Conservation (phyloP, 805 yeast species). For the Pichia cabralensis region DNA sequence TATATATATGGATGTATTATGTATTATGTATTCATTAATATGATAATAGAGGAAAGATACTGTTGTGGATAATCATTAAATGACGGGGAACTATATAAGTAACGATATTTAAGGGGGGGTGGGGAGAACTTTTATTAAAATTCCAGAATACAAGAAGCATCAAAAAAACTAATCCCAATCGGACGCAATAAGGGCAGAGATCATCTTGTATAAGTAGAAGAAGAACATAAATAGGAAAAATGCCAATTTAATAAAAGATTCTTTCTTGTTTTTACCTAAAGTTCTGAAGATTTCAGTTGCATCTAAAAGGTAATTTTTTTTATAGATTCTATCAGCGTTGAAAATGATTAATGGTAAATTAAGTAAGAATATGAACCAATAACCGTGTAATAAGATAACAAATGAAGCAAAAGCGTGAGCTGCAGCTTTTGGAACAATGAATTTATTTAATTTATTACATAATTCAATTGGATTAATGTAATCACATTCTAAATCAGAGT, state of each 20-base stretch:
- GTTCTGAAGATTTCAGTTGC: conserved; percentile 98
- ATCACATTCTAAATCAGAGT: conserved; percentile 90
- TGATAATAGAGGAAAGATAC: too few relatives aligned
- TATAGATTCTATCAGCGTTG: conserved; percentile 70
- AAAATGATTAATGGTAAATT: conserved; percentile 77
- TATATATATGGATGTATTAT: too few relatives aligned
- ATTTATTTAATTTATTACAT: conserved; percentile 84
- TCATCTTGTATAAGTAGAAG: conserved; percentile 93
- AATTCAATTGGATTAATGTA: conserved; percentile 96
- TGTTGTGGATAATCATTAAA: too few relatives aligned
- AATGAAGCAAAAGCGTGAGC: conserved; percentile 64
- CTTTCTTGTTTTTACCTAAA: conserved; percentile 84
- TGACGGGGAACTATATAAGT: too few relatives aligned
- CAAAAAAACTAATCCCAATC: too few relatives aligned
- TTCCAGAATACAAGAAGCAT: too few relatives aligned
- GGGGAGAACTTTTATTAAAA: too few relatives aligned
- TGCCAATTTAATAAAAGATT: conserved; percentile 80
- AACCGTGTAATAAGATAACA: conserved; percentile 74
- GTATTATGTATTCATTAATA: too few relatives aligned
- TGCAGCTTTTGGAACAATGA: conserved; percentile 83
- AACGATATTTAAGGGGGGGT: too few relatives aligned
- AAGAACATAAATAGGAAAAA: conserved; percentile 88
- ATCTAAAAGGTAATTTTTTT: conserved; percentile 78
- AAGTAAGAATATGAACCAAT: conserved; percentile 81
- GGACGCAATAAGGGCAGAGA: conserved; percentile 79